Percentiles rank a stretch among this genome's conserved stretches.
These are phyloP conservation scores for Stipa capillata DNA, from an alignment of 176 grass and related monocot genomes.

Conservation along the genomic window DNA sequence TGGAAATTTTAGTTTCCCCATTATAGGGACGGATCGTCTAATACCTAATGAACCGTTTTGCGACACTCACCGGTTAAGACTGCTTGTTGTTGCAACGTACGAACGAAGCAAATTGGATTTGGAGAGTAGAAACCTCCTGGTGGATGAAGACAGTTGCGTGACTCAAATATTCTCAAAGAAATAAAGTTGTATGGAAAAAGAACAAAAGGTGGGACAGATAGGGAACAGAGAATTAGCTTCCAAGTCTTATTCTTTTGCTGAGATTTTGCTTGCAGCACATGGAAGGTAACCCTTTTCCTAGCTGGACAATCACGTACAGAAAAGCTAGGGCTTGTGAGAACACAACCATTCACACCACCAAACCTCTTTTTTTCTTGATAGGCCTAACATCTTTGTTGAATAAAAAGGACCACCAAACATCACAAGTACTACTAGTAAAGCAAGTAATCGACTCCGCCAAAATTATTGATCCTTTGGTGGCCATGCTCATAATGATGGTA, in stretches of 20 bases:
- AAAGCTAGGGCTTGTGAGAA: conserved; percentile 2
- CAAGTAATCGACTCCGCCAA: conserved; percentile 20
- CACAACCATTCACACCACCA: conserved; percentile 41
- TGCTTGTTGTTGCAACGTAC: no score
- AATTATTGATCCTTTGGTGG: conserved; percentile 18
- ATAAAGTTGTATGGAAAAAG: not conserved
- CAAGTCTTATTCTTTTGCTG: not conserved
- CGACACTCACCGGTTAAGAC: no score
- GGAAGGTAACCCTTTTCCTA: conserved; percentile 17
- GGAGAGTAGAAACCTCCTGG: not conserved
- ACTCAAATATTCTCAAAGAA: not conserved
- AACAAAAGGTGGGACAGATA: no score
- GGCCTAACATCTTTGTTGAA: conserved; percentile 20
- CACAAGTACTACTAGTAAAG: conserved; percentile 30
- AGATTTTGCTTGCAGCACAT: conserved; percentile 16
- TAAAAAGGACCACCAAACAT: conserved; percentile 14
- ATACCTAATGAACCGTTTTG: no score
- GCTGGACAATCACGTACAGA: conserved; percentile 17
- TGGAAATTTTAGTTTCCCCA: not conserved
- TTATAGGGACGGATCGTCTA: not conserved
- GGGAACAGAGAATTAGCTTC: not conserved
- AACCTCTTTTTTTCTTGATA: no score
- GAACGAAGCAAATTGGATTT: not conserved
- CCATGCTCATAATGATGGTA: conserved; percentile 8
- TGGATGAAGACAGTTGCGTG: not conserved